phyloP scores from a whole-genome alignment of 1,284 basidiomycete species.

The Rugosomyces carneus region DNA sequence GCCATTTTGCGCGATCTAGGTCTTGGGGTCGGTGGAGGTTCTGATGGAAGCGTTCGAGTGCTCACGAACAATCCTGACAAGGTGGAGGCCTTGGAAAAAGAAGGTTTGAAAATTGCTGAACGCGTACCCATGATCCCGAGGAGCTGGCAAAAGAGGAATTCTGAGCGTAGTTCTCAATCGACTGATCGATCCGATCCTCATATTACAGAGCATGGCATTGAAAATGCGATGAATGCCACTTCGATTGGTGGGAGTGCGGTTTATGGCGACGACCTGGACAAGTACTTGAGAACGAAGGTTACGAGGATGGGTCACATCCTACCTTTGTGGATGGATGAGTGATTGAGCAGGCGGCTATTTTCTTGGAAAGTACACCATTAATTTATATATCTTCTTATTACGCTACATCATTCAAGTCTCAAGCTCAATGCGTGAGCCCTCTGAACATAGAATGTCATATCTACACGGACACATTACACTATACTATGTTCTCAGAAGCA shows the following conservation, averaged over 20 bases:
- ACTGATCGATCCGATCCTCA: slow-evolving; percentile 17
- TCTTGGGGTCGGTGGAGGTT: slow-evolving; percentile 46
- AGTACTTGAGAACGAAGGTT: slow-evolving; percentile 94
- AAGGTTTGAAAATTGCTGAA: slow-evolving; percentile 80
- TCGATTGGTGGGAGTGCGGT: slow-evolving; percentile 81
- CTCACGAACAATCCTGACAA: slow-evolving; percentile 99
- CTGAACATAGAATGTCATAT: neutral
- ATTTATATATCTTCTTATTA: neutral
- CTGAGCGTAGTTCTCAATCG: slow-evolving; percentile 24
- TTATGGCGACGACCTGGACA: slow-evolving; percentile 85
- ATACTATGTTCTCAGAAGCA: neutral
- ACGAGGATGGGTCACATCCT: slow-evolving; percentile 95
- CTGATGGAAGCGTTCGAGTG: slow-evolving; percentile 56
- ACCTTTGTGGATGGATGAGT: slow-evolving; percentile 46
- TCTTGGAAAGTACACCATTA: neutral
- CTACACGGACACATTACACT: neutral
- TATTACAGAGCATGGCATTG: slow-evolving; percentile 31
- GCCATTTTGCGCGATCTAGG: slow-evolving; percentile 89
- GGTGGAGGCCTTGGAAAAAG: slow-evolving; percentile 80
- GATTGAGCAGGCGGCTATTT: slow-evolving; percentile 1
- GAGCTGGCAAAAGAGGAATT: slow-evolving; percentile 65
- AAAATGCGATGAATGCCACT: slow-evolving; percentile 64
- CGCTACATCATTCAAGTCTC: neutral
- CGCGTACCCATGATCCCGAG: slow-evolving; percentile 93
- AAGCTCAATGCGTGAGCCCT: neutral